Percentiles rank a stretch among this genome's conserved stretches.
These are phyloP conservation scores for Iberis amara DNA, from an alignment of 441 rosid genomes.

Conservation along the genomic window DNA sequence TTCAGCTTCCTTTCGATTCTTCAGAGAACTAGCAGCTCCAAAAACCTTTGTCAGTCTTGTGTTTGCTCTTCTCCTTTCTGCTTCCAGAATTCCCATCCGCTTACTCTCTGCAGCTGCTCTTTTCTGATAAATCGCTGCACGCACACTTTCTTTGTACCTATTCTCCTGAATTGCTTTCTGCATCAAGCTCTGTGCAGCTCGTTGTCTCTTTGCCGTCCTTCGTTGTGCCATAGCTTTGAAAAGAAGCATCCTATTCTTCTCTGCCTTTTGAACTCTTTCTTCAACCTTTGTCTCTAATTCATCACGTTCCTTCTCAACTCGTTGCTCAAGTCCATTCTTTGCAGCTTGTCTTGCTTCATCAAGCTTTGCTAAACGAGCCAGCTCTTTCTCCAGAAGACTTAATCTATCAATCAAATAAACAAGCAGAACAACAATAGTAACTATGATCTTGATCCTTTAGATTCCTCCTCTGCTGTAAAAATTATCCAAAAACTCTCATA, in stretches of 20 bases:
- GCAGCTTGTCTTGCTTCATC: constrained; percentile 94
- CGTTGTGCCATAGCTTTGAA: constrained; percentile 67
- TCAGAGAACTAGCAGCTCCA: constrained; percentile 58
- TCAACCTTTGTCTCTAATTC: constrained; percentile 78
- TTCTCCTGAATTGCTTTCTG: constrained; percentile 71
- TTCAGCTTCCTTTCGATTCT: constrained; percentile 70
- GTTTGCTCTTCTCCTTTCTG: constrained; percentile 64
- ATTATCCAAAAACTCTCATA: constrained; percentile 12
- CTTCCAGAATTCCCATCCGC: constrained; percentile 69
- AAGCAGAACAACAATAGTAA: background rate
- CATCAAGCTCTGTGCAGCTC: constrained; percentile 69
- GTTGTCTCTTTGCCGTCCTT: constrained; percentile 67
- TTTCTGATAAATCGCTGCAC: constrained; percentile 77
- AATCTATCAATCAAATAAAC: constrained; percentile 39
- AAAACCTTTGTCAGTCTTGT: constrained; percentile 64
- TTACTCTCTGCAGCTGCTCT: constrained; percentile 90
- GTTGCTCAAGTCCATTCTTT: constrained; percentile 64
- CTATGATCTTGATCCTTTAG: background rate
- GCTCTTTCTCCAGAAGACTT: constrained; percentile 67
- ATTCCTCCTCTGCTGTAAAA: background rate
- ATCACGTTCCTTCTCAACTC: constrained; percentile 69
- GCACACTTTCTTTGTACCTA: constrained; percentile 82
- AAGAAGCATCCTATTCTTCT: constrained; percentile 81
- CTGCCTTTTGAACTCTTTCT: constrained; percentile 76
- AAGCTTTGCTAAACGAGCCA: constrained; percentile 72